A percentile compares a stretch with the other conserved stretches of the same genome.
phyloP scores from a whole-genome alignment of 2,329 filamentous ascomycete species.

The Botrytis hyacinthi region DNA sequence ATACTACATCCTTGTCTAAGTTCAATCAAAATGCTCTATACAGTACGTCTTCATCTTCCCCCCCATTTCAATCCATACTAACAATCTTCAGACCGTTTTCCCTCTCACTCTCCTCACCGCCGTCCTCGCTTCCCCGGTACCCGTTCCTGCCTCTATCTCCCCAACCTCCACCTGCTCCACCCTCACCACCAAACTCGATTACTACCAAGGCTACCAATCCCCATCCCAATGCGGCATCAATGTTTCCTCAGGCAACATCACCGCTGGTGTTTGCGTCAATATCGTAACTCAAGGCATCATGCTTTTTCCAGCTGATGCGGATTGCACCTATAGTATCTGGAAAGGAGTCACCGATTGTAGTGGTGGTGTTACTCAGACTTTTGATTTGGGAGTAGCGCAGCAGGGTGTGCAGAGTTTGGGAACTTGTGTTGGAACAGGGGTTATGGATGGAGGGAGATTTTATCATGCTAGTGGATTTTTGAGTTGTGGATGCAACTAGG shows the following conservation, averaged over 20 bases:
- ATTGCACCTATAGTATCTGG: conserved; percentile 9
- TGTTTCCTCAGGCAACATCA: conserved; percentile 13
- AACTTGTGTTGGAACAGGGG: conserved; percentile 10
- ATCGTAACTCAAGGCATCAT: conserved; percentile 5
- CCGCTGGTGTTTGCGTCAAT: conserved; percentile 2
- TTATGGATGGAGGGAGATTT: neutral
- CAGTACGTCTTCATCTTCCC: neutral
- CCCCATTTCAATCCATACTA: neutral
- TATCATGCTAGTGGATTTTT: conserved; percentile 17
- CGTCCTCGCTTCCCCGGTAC: neutral
- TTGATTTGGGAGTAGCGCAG: neutral
- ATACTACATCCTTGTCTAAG: neutral
- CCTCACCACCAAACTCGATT: neutral
- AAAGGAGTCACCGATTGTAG: neutral
- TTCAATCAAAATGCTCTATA: conserved; percentile 18
- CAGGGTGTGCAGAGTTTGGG: neutral
- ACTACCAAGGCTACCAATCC: conserved; percentile 15
- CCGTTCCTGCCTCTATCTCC: neutral
- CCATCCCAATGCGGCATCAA: conserved; percentile 3
- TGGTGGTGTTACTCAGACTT: neutral
- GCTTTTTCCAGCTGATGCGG: neutral
- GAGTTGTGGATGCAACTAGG: conserved; percentile 5
- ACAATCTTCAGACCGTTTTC: conserved; percentile 6
- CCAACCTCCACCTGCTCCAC: neutral
- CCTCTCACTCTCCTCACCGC: conserved; percentile 7